Base-by-base conservation (phyloP, 768 basidiomycete genomes). In the Guyanaporus albipodus region DNA sequence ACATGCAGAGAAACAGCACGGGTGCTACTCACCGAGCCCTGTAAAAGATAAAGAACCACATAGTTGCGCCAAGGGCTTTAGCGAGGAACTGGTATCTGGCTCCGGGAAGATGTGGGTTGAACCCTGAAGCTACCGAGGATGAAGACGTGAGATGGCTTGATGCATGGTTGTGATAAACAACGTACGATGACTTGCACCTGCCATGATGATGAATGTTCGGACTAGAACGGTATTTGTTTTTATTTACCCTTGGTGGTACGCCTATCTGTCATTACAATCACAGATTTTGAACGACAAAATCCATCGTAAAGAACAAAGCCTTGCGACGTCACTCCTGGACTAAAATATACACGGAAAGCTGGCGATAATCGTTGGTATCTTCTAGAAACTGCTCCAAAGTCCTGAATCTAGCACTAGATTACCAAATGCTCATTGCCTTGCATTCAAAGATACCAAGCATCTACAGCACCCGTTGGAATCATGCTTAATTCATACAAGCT, bases 41-140 rank as follows among this genome's bases (percentile, higher is more conserved):
- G 70, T 94, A 96, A 75, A 96, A 95, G 64, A 96, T 92, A 75
- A 93, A 96, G 80, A 95, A 95, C 93, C 93, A 96, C 93, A 96
- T 95, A 21, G 83, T 79, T 27, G 92, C 93, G 39, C 93, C 93
- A 36, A 96, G 73, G 50, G 80, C 82, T 69, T 92, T 93, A 22
- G 87, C 79, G 24, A 94, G 75, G 65, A 91, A 81, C 49, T 77
- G 79, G 68, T 92, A 82, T 59, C 74, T 79, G 59, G 80, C 74
- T 11, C 85, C 81, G 8, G 91, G 89, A 23, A 92, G 75, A 64
- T 92, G 92, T 31, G 92, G 92, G 66, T 91, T 77, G 60, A 95
- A 95, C 55, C 91, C 93, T 69, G 83, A 69, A 57, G 74, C 83
- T 83, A 31, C 53, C 21, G 34, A 44, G 37, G 19, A 41, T 26